Evolutionary conservation across 1,139 yeast species (phyloP), one percentile per base, ranked within the genome.

Genomic region (Kodamaea derodonti): DNA sequence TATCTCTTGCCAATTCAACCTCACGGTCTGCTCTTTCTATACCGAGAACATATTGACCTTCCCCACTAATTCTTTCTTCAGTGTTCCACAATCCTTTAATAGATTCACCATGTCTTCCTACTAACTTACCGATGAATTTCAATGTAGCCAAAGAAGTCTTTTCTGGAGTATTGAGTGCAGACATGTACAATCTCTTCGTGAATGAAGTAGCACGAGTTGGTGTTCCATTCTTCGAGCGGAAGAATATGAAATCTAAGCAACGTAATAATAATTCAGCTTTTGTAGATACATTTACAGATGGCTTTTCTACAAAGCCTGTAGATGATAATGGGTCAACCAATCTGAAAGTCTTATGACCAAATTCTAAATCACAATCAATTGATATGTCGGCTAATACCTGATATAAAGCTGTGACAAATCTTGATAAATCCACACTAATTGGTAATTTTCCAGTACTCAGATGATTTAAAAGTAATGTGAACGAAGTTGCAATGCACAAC

Each of bases 401-500:
- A 54, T 86, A 87, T 31, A 88, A 66, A n/a, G 83, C 78, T 37
- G 82, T 76, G 27, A 86, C 78, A 54, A 88, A 88, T 42, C 75
- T 75, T 27, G 85, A 75, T 40, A 84, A 62, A 52, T 84, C 94
- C 35, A 83, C 72, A 7, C 73, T 62, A 30, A 83, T 72, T 36
- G 84, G 84, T 25, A 69, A 48, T 44, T 56, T 66, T 3, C 74
- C 72, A 45, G 72, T 72, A 24, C 76, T 77, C 2, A 77, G 72
- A 52, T 88, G 92, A 41, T 83, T 87, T 1, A 85, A 72, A 14
- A 88, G 78, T 33, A 92, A 68, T 1, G 95, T 56, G 58, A 92
- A 92, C 7, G 97, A 88, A 1, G 97, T 90, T 12, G 84, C 90
- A 32, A 88, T 78, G 56, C 96, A 86, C 24, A 92, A 67, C 34